phyloP scores from a whole-genome alignment of 805 yeast species.

The Kluyveromyces dobzhanskii region DNA sequence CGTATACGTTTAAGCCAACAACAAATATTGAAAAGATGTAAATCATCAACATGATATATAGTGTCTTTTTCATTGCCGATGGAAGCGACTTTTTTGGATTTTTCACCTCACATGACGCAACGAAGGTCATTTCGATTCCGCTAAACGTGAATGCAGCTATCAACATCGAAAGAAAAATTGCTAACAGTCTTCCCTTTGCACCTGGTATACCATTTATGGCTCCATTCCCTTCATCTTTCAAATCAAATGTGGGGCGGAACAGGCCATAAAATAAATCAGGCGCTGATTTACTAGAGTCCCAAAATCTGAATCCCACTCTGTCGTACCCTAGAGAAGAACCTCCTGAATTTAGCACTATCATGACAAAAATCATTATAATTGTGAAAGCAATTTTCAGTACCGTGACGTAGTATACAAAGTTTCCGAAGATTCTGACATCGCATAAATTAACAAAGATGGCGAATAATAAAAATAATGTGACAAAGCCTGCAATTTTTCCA shows the following conservation, averaged over 20 bases:
- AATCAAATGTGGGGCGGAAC: slow-evolving; percentile 64
- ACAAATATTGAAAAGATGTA: slow-evolving; percentile 60
- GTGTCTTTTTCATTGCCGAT: slow-evolving; percentile 64
- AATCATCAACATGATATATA: slow-evolving; percentile 58
- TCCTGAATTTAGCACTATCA: slow-evolving; percentile 55
- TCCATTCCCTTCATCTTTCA: slow-evolving; percentile 52
- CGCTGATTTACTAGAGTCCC: slow-evolving; percentile 44
- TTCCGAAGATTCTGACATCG: slow-evolving; percentile 69
- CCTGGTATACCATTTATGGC: slow-evolving; percentile 53
- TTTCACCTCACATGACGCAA: slow-evolving; percentile 81
- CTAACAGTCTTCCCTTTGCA: slow-evolving; percentile 48
- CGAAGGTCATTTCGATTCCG: slow-evolving; percentile 75
- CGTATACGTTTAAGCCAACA: slow-evolving; percentile 62
- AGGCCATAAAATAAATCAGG: slow-evolving; percentile 51
- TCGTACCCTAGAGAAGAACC: slow-evolving; percentile 23
- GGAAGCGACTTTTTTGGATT: slow-evolving; percentile 74
- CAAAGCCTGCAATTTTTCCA: slow-evolving; percentile 55
- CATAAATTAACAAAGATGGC: slow-evolving; percentile 47
- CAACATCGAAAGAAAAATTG: slow-evolving; percentile 51
- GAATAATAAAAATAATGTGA: slow-evolving; percentile 45
- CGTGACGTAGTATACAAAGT: slow-evolving; percentile 58
- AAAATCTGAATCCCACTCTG: slow-evolving; percentile 58
- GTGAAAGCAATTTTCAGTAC: slow-evolving; percentile 47
- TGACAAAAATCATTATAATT: slow-evolving; percentile 47
- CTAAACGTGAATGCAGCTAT: slow-evolving; percentile 69